Conservation (phyloP, 495 filamentous ascomycete species). For the Trichoderma orchidacearum region DNA sequence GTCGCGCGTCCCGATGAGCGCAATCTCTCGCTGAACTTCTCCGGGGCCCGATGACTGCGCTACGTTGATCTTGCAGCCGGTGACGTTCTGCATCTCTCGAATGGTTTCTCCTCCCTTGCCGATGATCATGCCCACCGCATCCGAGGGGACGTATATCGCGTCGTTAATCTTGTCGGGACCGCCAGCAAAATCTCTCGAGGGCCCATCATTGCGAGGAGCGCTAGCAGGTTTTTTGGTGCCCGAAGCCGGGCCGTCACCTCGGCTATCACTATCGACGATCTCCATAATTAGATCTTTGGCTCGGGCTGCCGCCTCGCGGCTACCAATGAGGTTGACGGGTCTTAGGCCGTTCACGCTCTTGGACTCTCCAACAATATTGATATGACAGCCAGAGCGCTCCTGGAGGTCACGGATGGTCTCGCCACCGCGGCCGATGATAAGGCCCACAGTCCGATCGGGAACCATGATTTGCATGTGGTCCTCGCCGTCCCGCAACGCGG, state of each 20-base stretch:
- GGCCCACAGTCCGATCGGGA: conserved; percentile 72
- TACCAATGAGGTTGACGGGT: conserved; percentile 73
- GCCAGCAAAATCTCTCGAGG: conserved; percentile 11
- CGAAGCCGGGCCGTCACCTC: conserved; percentile 27
- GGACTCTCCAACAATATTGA: conserved; percentile 77
- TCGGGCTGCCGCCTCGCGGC: conserved; percentile 44
- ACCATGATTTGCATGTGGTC: conserved; percentile 75
- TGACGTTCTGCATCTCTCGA: conserved; percentile 67
- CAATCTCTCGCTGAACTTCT: conserved; percentile 68
- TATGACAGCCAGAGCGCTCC: conserved; percentile 71
- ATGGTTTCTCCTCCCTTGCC: conserved; percentile 93
- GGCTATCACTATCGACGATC: conserved; percentile 74
- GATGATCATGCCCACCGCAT: conserved; percentile 79
- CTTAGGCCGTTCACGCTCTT: conserved; percentile 74
- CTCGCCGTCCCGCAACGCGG: conserved; percentile 53
- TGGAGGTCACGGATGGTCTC: conserved; percentile 85
- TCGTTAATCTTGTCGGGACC: conserved; percentile 57
- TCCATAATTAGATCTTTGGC: conserved; percentile 75
- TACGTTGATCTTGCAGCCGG: conserved; percentile 83
- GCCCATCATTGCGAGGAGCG: conserved; percentile 13
- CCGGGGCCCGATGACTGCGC: conserved; percentile 52
- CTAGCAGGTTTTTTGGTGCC: conserved; percentile 4
- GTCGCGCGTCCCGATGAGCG: conserved; percentile 57
- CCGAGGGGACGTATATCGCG: conserved; percentile 65
- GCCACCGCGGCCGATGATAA: conserved; percentile 74